These are phyloP conservation scores for Diversispora eburnea DNA, from an alignment of 192 early-diverging fungal species.

Conservation along the genomic window DNA sequence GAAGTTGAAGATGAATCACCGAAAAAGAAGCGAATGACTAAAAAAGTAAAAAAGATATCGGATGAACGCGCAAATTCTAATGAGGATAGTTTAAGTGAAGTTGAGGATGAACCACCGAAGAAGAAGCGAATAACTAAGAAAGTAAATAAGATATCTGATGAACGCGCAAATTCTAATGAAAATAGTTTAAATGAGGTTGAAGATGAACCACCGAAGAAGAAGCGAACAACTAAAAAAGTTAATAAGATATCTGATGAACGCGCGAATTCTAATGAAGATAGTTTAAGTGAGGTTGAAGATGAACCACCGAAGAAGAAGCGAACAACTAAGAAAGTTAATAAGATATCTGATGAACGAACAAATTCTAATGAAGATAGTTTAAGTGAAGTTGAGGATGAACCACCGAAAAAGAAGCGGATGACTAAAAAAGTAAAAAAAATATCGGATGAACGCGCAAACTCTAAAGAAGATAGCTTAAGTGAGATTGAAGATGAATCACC, in stretches of 20 bases:
- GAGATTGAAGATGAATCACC: background rate
- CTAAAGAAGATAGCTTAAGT: too few relatives aligned
- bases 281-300: background rate
- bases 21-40: too few relatives aligned
- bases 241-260: background rate
- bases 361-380: background rate
- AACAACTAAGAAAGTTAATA: background rate
- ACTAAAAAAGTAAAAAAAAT: too few relatives aligned
- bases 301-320: background rate
- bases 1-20: too few relatives aligned
- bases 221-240: background rate
- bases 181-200: background rate
- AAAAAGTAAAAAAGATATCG: too few relatives aligned
- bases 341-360: background rate
- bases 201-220: background rate
- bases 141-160: background rate
- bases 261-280: background rate
- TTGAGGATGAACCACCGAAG: background rate
- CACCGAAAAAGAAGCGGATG: too few relatives aligned
- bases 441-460: too few relatives aligned
- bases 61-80: too few relatives aligned
- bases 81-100: background rate
- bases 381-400: too few relatives aligned
- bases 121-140: background rate
- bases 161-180: background rate